These are phyloP conservation scores for Boechera stricta DNA, from an alignment of 345 rosid species.

Conservation along the genomic window DNA sequence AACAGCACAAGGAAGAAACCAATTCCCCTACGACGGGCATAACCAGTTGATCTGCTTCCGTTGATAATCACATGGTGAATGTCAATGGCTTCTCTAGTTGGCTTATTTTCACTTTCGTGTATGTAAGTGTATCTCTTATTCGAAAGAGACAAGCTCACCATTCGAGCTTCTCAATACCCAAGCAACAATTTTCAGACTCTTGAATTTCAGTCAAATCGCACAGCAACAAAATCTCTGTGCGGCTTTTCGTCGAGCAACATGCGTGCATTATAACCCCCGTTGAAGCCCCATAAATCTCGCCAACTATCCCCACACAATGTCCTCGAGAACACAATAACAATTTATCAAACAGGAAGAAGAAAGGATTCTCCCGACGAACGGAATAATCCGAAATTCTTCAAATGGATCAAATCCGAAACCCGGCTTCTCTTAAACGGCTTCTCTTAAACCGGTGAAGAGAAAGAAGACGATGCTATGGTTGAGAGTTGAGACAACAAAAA, in stretches of 20 bases:
- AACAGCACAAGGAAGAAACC: slow-evolving; percentile 48
- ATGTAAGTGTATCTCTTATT: slow-evolving; percentile 53
- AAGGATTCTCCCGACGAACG: neutral
- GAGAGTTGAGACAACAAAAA: neutral
- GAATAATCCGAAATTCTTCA: neutral
- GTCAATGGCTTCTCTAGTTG: slow-evolving; percentile 58
- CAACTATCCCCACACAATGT: neutral
- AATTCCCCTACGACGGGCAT: slow-evolving; percentile 35
- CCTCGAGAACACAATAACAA: neutral
- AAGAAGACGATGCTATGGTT: neutral
- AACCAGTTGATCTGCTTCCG: slow-evolving; percentile 48
- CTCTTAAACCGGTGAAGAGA: slow-evolving; percentile 25
- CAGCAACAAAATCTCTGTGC: neutral
- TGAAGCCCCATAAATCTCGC: neutral
- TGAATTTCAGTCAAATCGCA: neutral
- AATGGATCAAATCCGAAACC: slow-evolving; percentile 28
- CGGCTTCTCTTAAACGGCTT: slow-evolving; percentile 17
- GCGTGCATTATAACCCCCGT: slow-evolving; percentile 20
- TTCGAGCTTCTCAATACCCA: slow-evolving; percentile 37
- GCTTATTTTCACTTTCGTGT: slow-evolving; percentile 49
- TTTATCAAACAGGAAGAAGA: neutral
- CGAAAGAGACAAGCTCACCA: slow-evolving; percentile 52
- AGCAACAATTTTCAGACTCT: slow-evolving; percentile 15
- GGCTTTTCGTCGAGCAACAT: slow-evolving; percentile 38
- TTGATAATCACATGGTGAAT: slow-evolving; percentile 62